Percentiles rank a stretch among this genome's conserved stretches.
Evolutionary conservation across 345 rosid genomes (phyloP).

Genomic region (Eucalyptus virginea): DNA sequence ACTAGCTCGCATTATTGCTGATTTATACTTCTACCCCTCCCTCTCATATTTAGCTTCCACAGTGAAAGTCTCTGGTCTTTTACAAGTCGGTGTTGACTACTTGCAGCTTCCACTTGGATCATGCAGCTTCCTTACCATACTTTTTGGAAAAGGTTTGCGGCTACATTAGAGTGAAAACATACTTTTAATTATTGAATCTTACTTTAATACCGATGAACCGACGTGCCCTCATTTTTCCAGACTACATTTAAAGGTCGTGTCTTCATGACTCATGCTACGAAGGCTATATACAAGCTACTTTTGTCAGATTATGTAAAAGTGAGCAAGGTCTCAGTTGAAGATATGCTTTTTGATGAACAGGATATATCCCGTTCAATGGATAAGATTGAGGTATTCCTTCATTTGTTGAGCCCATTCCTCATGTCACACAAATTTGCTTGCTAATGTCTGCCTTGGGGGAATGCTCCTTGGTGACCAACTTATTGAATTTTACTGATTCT

Average conservation of each 20-base stretch:
- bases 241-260: constrained; percentile 88
- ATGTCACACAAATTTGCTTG: too few relatives aligned
- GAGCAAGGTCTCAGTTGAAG: constrained; percentile 93
- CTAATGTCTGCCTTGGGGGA: not conserved
- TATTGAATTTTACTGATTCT: not conserved
- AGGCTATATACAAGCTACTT: constrained; percentile 78
- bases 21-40: not conserved
- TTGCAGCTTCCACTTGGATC: constrained; percentile 99
- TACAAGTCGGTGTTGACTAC: not conserved
- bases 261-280: constrained; percentile 97
- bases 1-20: not conserved
- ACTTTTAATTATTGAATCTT: not conserved
- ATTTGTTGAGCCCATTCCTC: not conserved
- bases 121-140: constrained; percentile 95
- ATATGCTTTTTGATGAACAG: constrained; percentile 85
- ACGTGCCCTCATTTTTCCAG: constrained; percentile 13
- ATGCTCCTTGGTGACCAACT: not conserved
- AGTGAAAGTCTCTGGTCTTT: not conserved
- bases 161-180: not conserved
- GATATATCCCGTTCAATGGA: constrained; percentile 87
- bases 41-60: not conserved
- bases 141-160: constrained; percentile 68
- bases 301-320: constrained; percentile 91
- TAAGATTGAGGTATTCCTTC: constrained; percentile 61
- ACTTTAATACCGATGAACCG: not conserved